Base-by-base conservation (phyloP, 208 protist genomes). In the Trichomonas vaginalis region DNA sequence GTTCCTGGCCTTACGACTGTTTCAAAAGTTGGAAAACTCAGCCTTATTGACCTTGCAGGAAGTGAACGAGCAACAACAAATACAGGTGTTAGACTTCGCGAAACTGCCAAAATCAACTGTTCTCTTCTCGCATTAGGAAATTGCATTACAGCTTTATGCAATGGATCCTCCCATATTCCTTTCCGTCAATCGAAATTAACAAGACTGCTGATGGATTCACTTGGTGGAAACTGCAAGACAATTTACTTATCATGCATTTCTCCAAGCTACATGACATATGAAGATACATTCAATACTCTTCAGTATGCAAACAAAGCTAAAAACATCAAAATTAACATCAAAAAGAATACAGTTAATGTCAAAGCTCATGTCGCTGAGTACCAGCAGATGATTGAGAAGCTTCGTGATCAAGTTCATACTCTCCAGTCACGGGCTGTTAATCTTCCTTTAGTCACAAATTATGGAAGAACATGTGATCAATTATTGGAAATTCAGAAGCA, bases 321-420 rank as follows among this genome's bases (percentile, higher is more conserved):
- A 96, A 96, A 97, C 92, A 98, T 98, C 96, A 97, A 98, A 96
- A 98, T 98, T 96, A 98, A 98, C 96, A 97, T 97, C n/a, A 97
- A 96, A 86, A 96, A 98, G 96, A 98, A 98, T 95, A 97, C 97
- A 88, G 97, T 98, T 95, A 97, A 97, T 32, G 86, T 92, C 15
- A 92, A 92, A 51, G 86, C 86, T 10, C 86, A 51, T 1, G 45
- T 92, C 51, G 42, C 86, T 35, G 40, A 92, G 46, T 92, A 92
- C 39, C 86, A 42, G 14, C 42, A 92, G n/a, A 92, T 92, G 23
- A 92, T 92, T 49, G 86, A 42, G 14, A 45, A 92, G 37, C 35
- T 92, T 12, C 0, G 45, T 10, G 86, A 35, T 40, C 45, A 92
- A 51, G 46, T 92, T 39, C 86, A 92, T 27, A 70, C 56, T 32